Evolutionary conservation across 2,329 filamentous ascomycete genomes (phyloP), one percentile per base, ranked within the genome.

Genomic region (Ciborinia camelliae): DNA sequence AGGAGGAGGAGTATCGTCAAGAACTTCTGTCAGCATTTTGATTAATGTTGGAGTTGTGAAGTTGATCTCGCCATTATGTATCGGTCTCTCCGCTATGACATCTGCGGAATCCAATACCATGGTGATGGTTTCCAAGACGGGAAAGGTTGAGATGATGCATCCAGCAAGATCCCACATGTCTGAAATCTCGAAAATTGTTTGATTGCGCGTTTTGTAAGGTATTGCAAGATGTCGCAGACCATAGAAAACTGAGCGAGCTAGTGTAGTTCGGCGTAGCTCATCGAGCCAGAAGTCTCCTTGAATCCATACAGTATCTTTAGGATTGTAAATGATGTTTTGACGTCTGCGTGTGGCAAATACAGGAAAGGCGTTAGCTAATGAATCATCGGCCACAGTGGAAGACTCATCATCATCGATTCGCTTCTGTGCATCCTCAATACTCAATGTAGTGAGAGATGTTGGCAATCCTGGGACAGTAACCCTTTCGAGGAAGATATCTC

Each of bases 241-340:
- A 14, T 47, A 5, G 8, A 59, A 59, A 6, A 43, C 14, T 4
- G 55, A 59, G n/a, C 55, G 55, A 35, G 55, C 30, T 26, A 59
- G 30, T 59, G 28, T 45, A 26, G 55, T 20, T 7, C 55, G 43
- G 5, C 55, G 55, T 15, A 48, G 0, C 18, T 59, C 55, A 32
- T 59, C 55, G n/a, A 59, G 55, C 55, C 55, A 59, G 20, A 59
- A 59, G 5, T 59, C 55, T 7, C 55, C 41, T 47, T 59, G 55
- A 2, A 59, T 59, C 55, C 55, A 59, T 9, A 59, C 30, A n/a
- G 30, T 26, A 12, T 59, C 55, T 26, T 59, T 26, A 6, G 55
- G 55, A 8, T 47, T 7, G 41, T 35, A 59, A 26, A 59, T 26
- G 3, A 59, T 47, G n/a, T 59, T 47, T 37, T 30, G 35, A 3